Evolutionary conservation across 805 yeast genomes (phyloP).

Genomic region (Teunomyces barrocoloradensis): DNA sequence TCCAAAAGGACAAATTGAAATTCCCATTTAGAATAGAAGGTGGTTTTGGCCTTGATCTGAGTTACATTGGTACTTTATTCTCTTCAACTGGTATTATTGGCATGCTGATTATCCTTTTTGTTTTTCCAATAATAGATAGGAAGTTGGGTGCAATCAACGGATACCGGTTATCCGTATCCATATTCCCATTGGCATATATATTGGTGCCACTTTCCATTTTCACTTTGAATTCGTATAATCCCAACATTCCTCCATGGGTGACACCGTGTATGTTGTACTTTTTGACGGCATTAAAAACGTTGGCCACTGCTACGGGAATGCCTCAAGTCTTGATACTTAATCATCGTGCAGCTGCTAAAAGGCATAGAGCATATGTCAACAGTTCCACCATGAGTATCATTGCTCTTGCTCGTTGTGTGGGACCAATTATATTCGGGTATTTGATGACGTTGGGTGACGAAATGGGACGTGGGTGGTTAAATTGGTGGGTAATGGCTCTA

Average conservation of each 20-base stretch:
- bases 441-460: constrained; percentile 32
- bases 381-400: constrained; percentile 31
- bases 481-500: constrained; percentile 35
- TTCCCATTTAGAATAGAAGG: constrained; percentile 38
- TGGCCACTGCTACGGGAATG: constrained; percentile 34
- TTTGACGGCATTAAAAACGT: constrained; percentile 30
- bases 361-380: constrained; percentile 36
- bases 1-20: constrained; percentile 21
- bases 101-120: constrained; percentile 25
- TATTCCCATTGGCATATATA: constrained; percentile 33
- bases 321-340: constrained; percentile 34
- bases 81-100: constrained; percentile 38
- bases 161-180: constrained; percentile 28
- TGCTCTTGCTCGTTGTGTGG: constrained; percentile 31
- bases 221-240: constrained; percentile 27
- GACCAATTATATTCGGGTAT: constrained; percentile 34
- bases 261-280: constrained; percentile 26
- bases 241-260: constrained; percentile 27
- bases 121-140: constrained; percentile 35
- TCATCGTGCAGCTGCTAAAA: constrained; percentile 33
- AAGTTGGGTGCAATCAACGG: constrained; percentile 29
- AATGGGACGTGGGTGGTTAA: constrained; percentile 23
- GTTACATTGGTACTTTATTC: constrained; percentile 33
- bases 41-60: constrained; percentile 33
- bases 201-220: constrained; percentile 31